These are phyloP conservation scores for Pezicula neosporulosa DNA, from an alignment of 2,329 filamentous ascomycete species.

Conservation along the genomic window DNA sequence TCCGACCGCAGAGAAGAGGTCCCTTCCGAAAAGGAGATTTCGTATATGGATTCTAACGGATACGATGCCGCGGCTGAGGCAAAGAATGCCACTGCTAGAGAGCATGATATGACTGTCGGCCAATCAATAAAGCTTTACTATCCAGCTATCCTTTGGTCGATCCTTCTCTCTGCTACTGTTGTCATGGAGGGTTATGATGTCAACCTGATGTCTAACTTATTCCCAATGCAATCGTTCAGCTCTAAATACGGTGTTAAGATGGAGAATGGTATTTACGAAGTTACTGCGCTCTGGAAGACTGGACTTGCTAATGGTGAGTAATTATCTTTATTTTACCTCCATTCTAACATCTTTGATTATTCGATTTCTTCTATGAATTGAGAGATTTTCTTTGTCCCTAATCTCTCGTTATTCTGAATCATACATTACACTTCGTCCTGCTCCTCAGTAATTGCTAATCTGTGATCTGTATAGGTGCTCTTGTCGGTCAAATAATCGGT, in stretches of 20 bases:
- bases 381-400: too few relatives aligned
- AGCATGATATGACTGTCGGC: conserved; percentile 14
- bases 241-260: conserved; percentile 27
- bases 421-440: too few relatives aligned
- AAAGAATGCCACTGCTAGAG: conserved; percentile 10
- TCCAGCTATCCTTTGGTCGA: conserved; percentile 26
- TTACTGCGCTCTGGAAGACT: conserved; percentile 16
- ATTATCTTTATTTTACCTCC: conserved; percentile 9
- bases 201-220: conserved; percentile 33
- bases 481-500: conserved; percentile 37
- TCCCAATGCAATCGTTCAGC: conserved; percentile 17
- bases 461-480: conserved; percentile 23
- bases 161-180: conserved; percentile 31
- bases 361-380: too few relatives aligned
- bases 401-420: too few relatives aligned
- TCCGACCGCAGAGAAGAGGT: too few relatives aligned
- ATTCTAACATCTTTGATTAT: neutral
- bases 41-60: too few relatives aligned
- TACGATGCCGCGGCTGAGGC: too few relatives aligned
- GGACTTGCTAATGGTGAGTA: conserved; percentile 21
- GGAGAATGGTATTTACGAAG: conserved; percentile 28
- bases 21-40: too few relatives aligned
- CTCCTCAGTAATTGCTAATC: too few relatives aligned
- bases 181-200: conserved; percentile 39
- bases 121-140: conserved; percentile 14